These are phyloP conservation scores for Chlorophyllum brunneum DNA, from an alignment of 768 basidiomycete genomes.

Conservation along the genomic window DNA sequence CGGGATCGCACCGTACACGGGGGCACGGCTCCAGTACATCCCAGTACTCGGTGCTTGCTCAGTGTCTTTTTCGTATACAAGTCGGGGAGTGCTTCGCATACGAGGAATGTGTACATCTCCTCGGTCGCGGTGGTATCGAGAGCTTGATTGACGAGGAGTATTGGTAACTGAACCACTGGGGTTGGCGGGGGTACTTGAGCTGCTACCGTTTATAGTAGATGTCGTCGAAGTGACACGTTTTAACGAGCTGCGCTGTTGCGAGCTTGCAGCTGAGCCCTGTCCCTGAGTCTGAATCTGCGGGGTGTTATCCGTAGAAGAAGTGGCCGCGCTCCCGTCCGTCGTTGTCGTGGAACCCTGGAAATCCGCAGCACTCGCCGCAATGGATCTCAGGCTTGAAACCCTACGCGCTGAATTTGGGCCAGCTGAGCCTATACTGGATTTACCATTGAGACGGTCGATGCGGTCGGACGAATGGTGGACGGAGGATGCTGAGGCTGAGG, in stretches of 20 bases:
- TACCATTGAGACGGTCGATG: not conserved
- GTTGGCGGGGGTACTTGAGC: not conserved
- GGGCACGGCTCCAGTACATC: conserved; percentile 86
- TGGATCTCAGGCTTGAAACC: not conserved
- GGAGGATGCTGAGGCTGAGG: not conserved
- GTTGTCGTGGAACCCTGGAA: not conserved
- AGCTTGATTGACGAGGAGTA: conserved; percentile 13
- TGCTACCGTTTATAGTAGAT: not conserved
- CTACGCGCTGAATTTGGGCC: not conserved
- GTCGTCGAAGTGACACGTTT: not conserved
- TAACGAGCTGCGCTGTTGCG: not conserved
- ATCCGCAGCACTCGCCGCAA: not conserved
- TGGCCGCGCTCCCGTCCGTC: not conserved
- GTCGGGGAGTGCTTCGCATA: conserved; percentile 40
- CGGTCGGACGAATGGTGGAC: not conserved
- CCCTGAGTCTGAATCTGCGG: not conserved
- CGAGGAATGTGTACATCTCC: conserved; percentile 14
- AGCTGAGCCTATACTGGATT: not conserved
- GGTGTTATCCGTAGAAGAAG: not conserved
- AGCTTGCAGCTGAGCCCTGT: not conserved
- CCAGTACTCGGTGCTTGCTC: conserved; percentile 62
- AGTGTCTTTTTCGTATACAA: conserved; percentile 60
- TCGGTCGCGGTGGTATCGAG: conserved; percentile 19
- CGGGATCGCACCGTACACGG: conserved; percentile 69
- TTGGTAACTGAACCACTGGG: not conserved